Evolutionary conservation across 306 rosid species (phyloP).

Genomic region (Pyrus communis): DNA sequence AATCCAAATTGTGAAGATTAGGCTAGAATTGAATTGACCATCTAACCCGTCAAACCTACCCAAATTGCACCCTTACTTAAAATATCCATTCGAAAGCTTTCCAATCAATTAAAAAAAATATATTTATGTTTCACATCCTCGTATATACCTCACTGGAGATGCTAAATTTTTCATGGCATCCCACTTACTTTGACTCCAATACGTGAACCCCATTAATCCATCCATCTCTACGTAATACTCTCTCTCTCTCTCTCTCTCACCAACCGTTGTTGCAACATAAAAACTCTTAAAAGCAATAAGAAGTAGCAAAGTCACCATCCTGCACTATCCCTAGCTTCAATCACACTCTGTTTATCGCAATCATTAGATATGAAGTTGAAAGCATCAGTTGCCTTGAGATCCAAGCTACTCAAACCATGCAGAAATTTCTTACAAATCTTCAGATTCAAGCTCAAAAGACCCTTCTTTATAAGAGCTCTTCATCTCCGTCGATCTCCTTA

Average conservation of each 20-base stretch:
- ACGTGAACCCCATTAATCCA: constrained; percentile 19
- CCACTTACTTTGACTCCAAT: constrained; percentile 4
- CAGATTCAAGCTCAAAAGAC: constrained; percentile 49
- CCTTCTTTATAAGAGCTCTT: constrained; percentile 37
- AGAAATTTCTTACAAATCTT: constrained; percentile 36
- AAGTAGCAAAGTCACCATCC: constrained; percentile 14
- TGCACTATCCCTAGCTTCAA: constrained; percentile 19
- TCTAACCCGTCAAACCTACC: too few relatives aligned
- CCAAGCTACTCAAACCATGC: constrained; percentile 75
- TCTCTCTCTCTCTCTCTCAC: constrained; percentile 22
- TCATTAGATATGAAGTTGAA: constrained; percentile 56
- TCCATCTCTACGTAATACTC: background rate
- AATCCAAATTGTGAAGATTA: too few relatives aligned
- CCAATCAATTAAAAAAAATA: too few relatives aligned
- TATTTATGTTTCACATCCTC: background rate
- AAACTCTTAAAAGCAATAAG: background rate
- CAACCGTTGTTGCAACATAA: constrained; percentile 16
- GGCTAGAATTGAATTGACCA: too few relatives aligned
- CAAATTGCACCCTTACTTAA: too few relatives aligned
- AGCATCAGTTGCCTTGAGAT: constrained; percentile 53
- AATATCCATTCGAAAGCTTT: too few relatives aligned
- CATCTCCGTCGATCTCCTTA: constrained; percentile 7
- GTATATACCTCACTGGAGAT: background rate
- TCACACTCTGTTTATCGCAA: constrained; percentile 31
- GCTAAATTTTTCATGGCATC: background rate